These are phyloP conservation scores for Trichosporon sp. DNA, from an alignment of 1,284 basidiomycete species.

Conservation along the genomic window DNA sequence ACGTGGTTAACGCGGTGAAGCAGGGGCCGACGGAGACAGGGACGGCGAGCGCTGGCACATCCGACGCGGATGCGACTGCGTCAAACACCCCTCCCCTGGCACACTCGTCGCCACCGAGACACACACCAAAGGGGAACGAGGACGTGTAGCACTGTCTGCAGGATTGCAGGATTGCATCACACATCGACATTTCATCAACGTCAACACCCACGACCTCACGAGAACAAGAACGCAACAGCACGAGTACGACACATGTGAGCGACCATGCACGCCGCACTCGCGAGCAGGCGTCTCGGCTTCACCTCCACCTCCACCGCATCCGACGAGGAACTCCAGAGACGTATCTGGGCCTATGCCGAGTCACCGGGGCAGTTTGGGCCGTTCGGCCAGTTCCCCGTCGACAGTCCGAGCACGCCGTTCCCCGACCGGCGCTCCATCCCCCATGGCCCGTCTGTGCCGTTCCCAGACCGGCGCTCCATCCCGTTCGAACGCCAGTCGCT, in stretches of 20 bases:
- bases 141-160: too few relatives aligned
- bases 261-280: neutral
- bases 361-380: neutral
- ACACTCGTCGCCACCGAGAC: neutral
- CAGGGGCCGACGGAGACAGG: neutral
- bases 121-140: too few relatives aligned
- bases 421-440: neutral
- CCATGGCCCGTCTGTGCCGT: neutral
- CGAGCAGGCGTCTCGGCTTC: neutral
- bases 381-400: neutral
- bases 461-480: neutral
- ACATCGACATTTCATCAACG: too few relatives aligned
- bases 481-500: neutral
- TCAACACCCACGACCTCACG: too few relatives aligned
- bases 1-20: neutral
- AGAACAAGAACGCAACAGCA: neutral
- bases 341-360: neutral
- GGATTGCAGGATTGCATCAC: too few relatives aligned
- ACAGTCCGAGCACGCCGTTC: neutral
- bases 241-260: neutral
- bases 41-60: neutral
- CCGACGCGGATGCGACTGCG: neutral
- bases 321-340: neutral
- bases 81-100: neutral
- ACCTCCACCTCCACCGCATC: too few relatives aligned